These are phyloP conservation scores for Colletotrichum gloeosporioides DNA, from an alignment of 2,329 filamentous ascomycete genomes.

Conservation along the genomic window DNA sequence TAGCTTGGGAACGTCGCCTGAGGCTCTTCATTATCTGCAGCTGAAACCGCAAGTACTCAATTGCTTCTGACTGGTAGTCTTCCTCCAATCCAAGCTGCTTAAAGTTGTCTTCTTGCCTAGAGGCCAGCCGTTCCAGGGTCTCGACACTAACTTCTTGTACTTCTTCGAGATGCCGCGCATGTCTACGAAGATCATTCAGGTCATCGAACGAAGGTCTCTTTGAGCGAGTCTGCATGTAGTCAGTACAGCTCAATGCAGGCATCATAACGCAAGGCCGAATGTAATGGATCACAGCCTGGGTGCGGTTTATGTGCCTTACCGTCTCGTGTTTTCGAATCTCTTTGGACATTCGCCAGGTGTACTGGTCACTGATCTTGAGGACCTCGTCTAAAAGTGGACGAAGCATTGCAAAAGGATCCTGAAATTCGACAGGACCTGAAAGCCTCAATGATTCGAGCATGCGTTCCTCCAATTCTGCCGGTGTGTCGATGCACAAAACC, in stretches of 20 bases:
- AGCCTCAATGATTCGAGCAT: background rate
- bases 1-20: background rate
- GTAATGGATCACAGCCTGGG: too few species aligned
- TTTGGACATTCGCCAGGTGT: background rate
- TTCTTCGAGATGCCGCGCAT: background rate
- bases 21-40: background rate
- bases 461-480: background rate
- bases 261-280: too few species aligned
- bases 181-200: background rate
- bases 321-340: background rate
- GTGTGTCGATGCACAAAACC: background rate
- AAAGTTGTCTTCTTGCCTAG: background rate
- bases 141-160: background rate
- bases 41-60: background rate
- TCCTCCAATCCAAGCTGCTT: background rate
- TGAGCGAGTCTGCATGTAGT: background rate
- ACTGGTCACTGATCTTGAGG: background rate
- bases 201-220: background rate
- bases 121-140: background rate
- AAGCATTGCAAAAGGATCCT: background rate
- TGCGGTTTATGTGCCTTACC: background rate
- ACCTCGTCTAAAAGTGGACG: background rate
- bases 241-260: background rate
- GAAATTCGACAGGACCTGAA: background rate
- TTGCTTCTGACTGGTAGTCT: background rate